Evolutionary conservation across 2,329 filamentous ascomycete genomes (phyloP).

Genomic region (Dothideomycetes sp.): DNA sequence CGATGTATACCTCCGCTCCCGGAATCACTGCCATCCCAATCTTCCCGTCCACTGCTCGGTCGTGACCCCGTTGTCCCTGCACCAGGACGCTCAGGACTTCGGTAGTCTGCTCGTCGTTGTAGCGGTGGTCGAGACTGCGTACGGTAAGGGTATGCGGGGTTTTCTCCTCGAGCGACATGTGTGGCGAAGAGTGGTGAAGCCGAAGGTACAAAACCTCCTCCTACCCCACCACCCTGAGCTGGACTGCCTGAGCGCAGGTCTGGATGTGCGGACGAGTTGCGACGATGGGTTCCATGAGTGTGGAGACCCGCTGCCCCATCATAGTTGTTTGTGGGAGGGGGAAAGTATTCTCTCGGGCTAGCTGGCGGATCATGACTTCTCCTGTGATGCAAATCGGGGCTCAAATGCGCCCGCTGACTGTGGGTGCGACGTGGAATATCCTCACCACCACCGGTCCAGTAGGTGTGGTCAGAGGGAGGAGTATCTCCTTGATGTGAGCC

Average conservation of each 20-base stretch:
- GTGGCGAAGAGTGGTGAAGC: conserved; percentile 36
- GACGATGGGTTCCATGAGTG: too few relatives aligned
- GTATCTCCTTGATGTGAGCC: conserved; percentile 4
- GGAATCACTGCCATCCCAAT: neutral
- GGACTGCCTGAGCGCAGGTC: conserved; percentile 10
- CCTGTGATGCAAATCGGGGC: conserved; percentile 10
- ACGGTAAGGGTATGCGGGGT: neutral
- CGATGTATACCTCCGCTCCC: neutral
- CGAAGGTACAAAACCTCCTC: conserved; percentile 30
- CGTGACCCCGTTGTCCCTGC: neutral
- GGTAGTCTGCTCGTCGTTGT: conserved; percentile 4
- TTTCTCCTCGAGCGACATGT: conserved; percentile 24
- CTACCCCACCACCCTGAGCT: too few relatives aligned
- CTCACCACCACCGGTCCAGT: neutral
- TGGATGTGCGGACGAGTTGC: conserved; percentile 12
- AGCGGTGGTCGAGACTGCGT: conserved; percentile 4
- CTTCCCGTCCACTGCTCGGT: neutral
- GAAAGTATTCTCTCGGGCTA: conserved; percentile 20
- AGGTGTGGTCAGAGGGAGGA: neutral
- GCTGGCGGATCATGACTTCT: conserved; percentile 31
- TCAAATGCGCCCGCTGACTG: neutral
- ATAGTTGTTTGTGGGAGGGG: conserved; percentile 12
- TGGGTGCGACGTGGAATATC: conserved; percentile 3
- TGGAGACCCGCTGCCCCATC: conserved; percentile 6
- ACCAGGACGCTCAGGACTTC: neutral